Conservation (phyloP, 2,329 filamentous ascomycete genomes). For the Diaporthe longicolla region DNA sequence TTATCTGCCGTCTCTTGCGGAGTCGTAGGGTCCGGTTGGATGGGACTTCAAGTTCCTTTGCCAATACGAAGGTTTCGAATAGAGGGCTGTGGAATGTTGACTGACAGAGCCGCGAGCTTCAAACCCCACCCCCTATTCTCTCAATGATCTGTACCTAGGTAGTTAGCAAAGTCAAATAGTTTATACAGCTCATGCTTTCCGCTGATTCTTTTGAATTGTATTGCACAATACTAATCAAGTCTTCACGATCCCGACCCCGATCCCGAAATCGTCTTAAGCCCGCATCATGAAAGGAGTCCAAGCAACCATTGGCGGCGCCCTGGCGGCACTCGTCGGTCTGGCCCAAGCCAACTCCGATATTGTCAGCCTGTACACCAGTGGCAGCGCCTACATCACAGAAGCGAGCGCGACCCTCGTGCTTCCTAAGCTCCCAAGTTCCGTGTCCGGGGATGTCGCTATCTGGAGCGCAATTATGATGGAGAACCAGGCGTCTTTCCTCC, state of each 20-base stretch:
- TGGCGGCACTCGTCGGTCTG: neutral
- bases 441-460: constrained; percentile 17
- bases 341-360: constrained; percentile 19
- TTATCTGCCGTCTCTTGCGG: neutral
- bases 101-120: too few relatives aligned
- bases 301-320: neutral
- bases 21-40: neutral
- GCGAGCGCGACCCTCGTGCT: constrained; percentile 7
- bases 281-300: constrained; percentile 9
- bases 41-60: neutral
- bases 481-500: constrained; percentile 4
- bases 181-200: neutral
- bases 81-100: neutral
- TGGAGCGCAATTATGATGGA: constrained; percentile 19
- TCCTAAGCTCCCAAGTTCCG: neutral
- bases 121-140: neutral
- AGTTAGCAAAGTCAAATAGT: neutral
- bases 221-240: neutral
- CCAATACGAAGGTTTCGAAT: constrained; percentile 14
- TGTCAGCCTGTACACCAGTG: constrained; percentile 15
- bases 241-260: neutral
- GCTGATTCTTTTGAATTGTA: neutral
- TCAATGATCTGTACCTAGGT: neutral
- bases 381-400: constrained; percentile 15
- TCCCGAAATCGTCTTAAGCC: neutral